Conservation (phyloP, 768 basidiomycete genomes). For the Tylopilus sp. region DNA sequence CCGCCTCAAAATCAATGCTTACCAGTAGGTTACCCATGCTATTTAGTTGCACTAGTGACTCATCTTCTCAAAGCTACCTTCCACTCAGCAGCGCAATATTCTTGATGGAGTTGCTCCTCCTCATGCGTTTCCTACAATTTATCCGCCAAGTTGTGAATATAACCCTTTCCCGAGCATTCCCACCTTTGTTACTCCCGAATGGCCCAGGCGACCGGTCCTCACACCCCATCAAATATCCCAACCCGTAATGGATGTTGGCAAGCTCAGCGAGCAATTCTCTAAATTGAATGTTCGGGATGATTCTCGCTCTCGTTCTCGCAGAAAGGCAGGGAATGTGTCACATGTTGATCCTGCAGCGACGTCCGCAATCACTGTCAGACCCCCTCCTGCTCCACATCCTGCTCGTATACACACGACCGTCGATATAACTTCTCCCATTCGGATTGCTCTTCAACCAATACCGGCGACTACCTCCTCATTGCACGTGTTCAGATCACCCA, state of each 20-base stretch:
- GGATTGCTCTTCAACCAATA: neutral
- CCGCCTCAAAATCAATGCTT: slow-evolving; percentile 1
- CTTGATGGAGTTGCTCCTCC: slow-evolving; percentile 4
- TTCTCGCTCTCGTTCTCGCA: neutral
- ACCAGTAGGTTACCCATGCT: neutral
- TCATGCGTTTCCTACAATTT: neutral
- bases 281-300: neutral
- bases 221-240: neutral
- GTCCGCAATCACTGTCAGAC: slow-evolving; percentile 10
- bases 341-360: slow-evolving; percentile 3
- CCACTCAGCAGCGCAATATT: neutral
- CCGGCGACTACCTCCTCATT: slow-evolving; percentile 7
- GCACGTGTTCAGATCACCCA: slow-evolving; percentile 19
- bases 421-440: neutral
- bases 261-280: neutral
- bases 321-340: neutral
- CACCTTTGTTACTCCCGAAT: neutral
- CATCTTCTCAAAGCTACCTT: neutral
- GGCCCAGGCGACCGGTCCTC: slow-evolving; percentile 3
- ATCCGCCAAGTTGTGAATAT: neutral
- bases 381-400: slow-evolving; percentile 16
- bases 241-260: neutral
- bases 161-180: neutral
- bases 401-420: slow-evolving; percentile 5
- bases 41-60: neutral